Base-by-base conservation (phyloP, 2,329 filamentous ascomycete species). In the Ascochyta fabae region DNA sequence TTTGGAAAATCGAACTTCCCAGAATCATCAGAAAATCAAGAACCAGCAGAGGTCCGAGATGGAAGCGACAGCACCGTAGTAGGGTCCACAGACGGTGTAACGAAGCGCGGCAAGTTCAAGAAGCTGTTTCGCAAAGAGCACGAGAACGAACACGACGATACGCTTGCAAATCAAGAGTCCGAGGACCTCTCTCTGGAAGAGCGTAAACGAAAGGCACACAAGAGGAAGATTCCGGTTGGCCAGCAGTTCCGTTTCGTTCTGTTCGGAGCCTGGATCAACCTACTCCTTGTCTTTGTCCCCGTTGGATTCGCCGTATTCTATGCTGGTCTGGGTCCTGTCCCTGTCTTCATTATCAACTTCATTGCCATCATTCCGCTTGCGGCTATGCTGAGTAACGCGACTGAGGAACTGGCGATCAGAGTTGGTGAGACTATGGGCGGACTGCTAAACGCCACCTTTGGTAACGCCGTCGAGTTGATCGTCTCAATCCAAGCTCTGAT, bases 321-420 rank as follows among this genome's bases (percentile, higher is more conserved):
- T 69, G 77, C 86, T 16, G 61, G 78, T 47, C 62, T 71, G 12
- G 59, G 59, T 3, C 58, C 68, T 4, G 68, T 74, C 13, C 61
- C 69, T 2, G 64, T 95, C 42, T 97, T 97, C 69, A 85, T 93
- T 52, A 84, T 97, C 76, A 97, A 97, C 79, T 97, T 97, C 69
- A 84, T 97, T 61, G 94, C 93, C 58, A 96, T 97, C 65, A 88
- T 97, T 56, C 93, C 93, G 0, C 82, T 97, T 36, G 94, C 94
- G 3, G 90, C 89, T 13, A 88, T 96, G 80, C 81, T 98, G 23
- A 89, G 90, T 66, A 96, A 90, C 68, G 91, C 91, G 0, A 97
- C 94, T 0, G 94, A 98, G 74, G 92, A 96, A 75, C 88, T 97
- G 61, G 90, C 93, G 3, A 77, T 93, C 49, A 84, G 88, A 53